Evolutionary conservation across 352 stramenopile genomes (phyloP).

Genomic region (Pythium pyrilobum): DNA sequence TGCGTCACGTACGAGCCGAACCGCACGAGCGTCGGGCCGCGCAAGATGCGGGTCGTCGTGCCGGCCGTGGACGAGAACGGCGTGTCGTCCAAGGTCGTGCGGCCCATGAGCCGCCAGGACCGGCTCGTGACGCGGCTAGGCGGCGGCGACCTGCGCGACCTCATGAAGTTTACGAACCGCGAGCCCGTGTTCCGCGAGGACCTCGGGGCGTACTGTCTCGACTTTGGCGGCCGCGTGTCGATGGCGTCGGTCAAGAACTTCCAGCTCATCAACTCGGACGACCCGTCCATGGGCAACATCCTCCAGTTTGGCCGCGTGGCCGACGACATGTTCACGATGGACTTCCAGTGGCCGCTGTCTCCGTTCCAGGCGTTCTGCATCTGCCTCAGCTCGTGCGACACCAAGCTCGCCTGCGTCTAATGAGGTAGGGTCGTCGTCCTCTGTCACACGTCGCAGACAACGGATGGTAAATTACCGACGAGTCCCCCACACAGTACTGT

Average conservation of each 20-base stretch:
- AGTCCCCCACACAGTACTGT: background rate
- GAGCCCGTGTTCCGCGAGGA: constrained; percentile 84
- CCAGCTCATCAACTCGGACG: constrained; percentile 80
- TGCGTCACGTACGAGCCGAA: constrained; percentile 87
- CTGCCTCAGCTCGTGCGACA: constrained; percentile 86
- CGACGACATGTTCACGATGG: constrained; percentile 90
- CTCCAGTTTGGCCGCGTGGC: constrained; percentile 87
- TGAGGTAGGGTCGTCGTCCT: background rate
- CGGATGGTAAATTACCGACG: constrained; percentile 12
- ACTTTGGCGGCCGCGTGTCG: constrained; percentile 82
- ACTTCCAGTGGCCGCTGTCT: constrained; percentile 87
- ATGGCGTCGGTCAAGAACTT: constrained; percentile 89
- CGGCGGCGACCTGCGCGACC: constrained; percentile 66
- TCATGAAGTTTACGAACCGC: constrained; percentile 87
- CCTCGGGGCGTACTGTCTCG: constrained; percentile 79
- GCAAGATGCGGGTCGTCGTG: constrained; percentile 84
- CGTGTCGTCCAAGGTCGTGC: constrained; percentile 73
- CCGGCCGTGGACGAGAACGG: constrained; percentile 79
- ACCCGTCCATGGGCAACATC: constrained; percentile 82
- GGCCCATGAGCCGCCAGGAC: constrained; percentile 80
- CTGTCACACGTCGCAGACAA: constrained; percentile 13
- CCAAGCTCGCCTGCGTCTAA: constrained; percentile 86
- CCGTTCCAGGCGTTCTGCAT: constrained; percentile 87
- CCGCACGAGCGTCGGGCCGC: constrained; percentile 75
- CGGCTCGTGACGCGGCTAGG: constrained; percentile 71